Percentiles rank a stretch among this genome's conserved stretches.
Evolutionary conservation across 805 yeast species (phyloP).

Genomic region (Peterozyma xylosa): DNA sequence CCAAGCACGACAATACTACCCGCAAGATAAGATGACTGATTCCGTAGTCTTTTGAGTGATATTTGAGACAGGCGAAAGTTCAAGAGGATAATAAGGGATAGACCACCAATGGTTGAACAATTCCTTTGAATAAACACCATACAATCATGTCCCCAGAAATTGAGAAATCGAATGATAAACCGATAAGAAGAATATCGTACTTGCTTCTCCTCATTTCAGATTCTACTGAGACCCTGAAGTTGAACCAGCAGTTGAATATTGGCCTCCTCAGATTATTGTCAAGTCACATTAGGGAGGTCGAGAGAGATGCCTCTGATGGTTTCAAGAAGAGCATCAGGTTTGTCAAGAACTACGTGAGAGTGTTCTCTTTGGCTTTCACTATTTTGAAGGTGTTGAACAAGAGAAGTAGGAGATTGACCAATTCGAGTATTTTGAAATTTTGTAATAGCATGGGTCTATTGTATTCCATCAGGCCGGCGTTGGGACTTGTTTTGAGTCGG

Average conservation of each 20-base stretch:
- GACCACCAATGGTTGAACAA: not conserved
- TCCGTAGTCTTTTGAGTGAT: not conserved
- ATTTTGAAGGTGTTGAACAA: not conserved
- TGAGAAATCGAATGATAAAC: not conserved
- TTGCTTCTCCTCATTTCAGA: too few relatives aligned
- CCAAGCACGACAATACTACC: not conserved
- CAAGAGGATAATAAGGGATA: not conserved
- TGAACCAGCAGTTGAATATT: too few relatives aligned
- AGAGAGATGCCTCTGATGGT: conserved; percentile 1
- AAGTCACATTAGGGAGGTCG: not conserved
- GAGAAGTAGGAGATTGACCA: not conserved
- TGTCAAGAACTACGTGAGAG: not conserved
- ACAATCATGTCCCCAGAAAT: not conserved
- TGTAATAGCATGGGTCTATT: conserved; percentile 2
- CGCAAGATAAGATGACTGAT: not conserved
- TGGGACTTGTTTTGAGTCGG: not conserved
- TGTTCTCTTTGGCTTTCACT: not conserved
- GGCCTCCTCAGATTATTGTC: too few relatives aligned
- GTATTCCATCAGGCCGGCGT: conserved; percentile 2
- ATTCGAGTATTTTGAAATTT: not conserved
- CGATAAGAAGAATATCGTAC: too few relatives aligned
- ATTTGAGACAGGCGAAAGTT: not conserved
- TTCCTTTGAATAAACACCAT: too few relatives aligned
- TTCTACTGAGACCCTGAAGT: too few relatives aligned
- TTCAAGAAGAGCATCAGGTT: too few relatives aligned